Base-by-base conservation (phyloP, 2,329 filamentous ascomycete species). In the Cyphellophora europaea region DNA sequence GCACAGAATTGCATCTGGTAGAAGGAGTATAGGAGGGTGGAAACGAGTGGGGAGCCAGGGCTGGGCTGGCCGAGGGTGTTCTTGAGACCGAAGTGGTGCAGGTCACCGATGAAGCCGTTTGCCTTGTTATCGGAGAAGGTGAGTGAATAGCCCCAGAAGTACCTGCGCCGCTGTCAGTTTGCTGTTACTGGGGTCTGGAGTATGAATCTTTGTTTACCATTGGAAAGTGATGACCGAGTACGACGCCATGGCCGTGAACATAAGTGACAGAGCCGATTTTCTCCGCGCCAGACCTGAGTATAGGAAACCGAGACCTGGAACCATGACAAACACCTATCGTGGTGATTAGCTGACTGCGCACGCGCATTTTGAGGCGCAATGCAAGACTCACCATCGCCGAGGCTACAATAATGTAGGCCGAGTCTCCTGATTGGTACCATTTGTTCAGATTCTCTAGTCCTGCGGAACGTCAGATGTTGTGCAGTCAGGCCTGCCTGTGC, bases 1-100 rank as follows among this genome's bases (percentile, higher is more conserved):
- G 77, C 84, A 58, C 84, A 91, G 70, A 98, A 98, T 81, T 94
- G 88, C 81, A 96, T 85, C 84, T 94, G 49, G 63, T 95, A 96
- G 63, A 96, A 94, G 27, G 86, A 82, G 63, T 91, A 96, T 3
- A 96, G 73, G 27, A 98, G 71, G 54, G 87, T 85, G 2, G 91
- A 86, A 50, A 96, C 78, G 42, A 95, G 72, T 12, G 87, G 82
- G 19, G 84, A 93, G 37, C 88, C 91, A 16, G 82, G 85, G 41
- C 85, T 93, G n/a, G 88, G 88, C 30, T 71, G 68, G 35, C 74
- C 91, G 50, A 93, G 71, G 2, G 86, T 85, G 54, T 87, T 84
- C 69, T 76, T 80, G 50, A 98, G 71, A 42, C 87, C 91, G 51
- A 96, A 94, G 60, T 93, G 83, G 49, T 79, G 72, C 37, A 98